phyloP scores from a whole-genome alignment of 257 asterid genomes.

The Salvia splendens region DNA sequence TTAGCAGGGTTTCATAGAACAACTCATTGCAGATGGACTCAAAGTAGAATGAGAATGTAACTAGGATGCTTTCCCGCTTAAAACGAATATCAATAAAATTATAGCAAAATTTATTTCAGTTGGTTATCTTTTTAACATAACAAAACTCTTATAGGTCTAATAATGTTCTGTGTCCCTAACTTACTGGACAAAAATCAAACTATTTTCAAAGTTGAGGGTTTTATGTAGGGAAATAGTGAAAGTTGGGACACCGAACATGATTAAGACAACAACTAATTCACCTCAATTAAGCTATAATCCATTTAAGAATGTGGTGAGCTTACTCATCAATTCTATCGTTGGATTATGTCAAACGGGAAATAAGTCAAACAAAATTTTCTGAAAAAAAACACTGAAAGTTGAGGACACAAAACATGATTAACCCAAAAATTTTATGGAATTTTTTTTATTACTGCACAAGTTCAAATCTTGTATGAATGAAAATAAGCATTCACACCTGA shows the following conservation, averaged over 20 bases:
- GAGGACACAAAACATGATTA: neutral
- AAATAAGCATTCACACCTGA: slow-evolving; percentile 61
- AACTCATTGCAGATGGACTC: slow-evolving; percentile 8
- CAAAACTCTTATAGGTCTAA: neutral
- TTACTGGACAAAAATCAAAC: too few relatives aligned
- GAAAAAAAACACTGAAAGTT: neutral
- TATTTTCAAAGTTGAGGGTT: too few relatives aligned
- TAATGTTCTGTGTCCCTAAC: too few relatives aligned
- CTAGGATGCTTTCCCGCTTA: neutral
- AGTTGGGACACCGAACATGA: too few relatives aligned
- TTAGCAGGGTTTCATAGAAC: slow-evolving; percentile 25
- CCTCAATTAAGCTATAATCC: too few relatives aligned
- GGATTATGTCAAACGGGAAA: neutral
- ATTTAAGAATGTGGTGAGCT: too few relatives aligned
- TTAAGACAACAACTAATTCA: neutral
- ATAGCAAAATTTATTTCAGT: neutral
- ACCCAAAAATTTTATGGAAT: neutral
- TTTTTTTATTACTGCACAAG: neutral
- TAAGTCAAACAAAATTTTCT: neutral
- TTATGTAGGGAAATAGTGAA: too few relatives aligned
- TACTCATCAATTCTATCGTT: too few relatives aligned
- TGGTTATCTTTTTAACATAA: neutral
- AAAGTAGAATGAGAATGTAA: neutral
- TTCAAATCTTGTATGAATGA: slow-evolving; percentile 14
- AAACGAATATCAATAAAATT: slow-evolving; percentile 4